Base-by-base conservation (phyloP, 768 basidiomycete species). In the Tremella yokohamensis region DNA sequence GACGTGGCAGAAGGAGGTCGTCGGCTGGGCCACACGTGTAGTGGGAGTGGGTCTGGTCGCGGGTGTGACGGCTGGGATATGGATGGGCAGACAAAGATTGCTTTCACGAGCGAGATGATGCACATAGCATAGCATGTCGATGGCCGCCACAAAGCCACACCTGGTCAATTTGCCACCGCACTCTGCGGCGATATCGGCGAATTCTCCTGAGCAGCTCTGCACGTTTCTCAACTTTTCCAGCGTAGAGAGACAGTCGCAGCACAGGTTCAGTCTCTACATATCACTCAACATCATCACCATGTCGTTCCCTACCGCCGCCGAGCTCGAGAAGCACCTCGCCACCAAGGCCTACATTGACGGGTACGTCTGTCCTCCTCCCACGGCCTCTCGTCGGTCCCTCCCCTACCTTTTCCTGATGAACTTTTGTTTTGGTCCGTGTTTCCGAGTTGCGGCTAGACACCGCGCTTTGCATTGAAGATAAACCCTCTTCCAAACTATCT, bases 321-420 rank as follows among this genome's bases (percentile, higher is more conserved):
- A 87, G 65, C 87, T 97, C 73, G 89, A 98, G 75, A 76, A 85
- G 57, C 89, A 93, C 83, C 89, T 99, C 70, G 76, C 85, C 56
- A 83, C 86, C 72, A 69, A 74, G 45, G 61, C 70, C 37, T 77
- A 75, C 65, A 60, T 78, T 54, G 74, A 72, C 50, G 77, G 76
- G 73, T 76, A 60, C 70, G 75, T 68, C 19, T 4, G 18, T 38
- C 40, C 53, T 34, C 42, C 24, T 53, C 11, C 39, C 62, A 45
- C 40, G 1, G 29, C 29, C 20, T 2, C 38, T 42, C 25, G 22
- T 44, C 52, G 39, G 20, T 24, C 42, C 53, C 52, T 39, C 58
- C 39, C 48, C 25, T 45, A 34, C 29, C 45, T 16, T 26, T 25
- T 40, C 45, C 49, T 72, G 73, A 76, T 76, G 75, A 76, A 68